Evolutionary conservation across 2,329 filamentous ascomycete species (phyloP), one percentile per base, ranked within the genome.

Genomic region (Fusarium incarnatum): DNA sequence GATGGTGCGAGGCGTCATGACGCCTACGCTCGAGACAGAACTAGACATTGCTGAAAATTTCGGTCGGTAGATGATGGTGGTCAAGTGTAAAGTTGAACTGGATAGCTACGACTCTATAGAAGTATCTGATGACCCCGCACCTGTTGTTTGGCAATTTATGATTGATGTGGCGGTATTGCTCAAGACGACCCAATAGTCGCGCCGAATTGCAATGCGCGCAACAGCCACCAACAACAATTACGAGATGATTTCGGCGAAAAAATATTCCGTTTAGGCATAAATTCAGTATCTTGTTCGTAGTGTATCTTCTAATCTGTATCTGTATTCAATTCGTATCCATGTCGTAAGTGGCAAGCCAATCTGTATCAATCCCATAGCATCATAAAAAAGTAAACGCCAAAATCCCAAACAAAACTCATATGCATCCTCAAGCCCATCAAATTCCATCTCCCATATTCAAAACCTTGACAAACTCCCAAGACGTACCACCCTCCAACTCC

Each of bases 401-500:
- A 4, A 0, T 37, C 34, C 34, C 28, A 40, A 40, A 8, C 6
- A 40, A 40, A 52, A 16, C 10, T 22, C 30, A 4, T 41, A 5
- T 5, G 3, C 16, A 16, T 45, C 10, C 7, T 13, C 16, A 44
- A 42, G 2, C 9, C 6, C 6, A 23, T 55, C 10, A 53, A 10
- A 18, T 30, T 16, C 52, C 41, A 1, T 55, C 52, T 4, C 25
- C 40, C 52, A 27, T 53, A 5, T 28, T 34, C 15, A 30, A 18
- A 44, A 58, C 20, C 22, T 58, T 53, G 8, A 58, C 47, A 22
- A 58, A 58, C 10, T 58, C 56, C 56, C 56, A 58, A 7, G 20
- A 42, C 22, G 56, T 58, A 16, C 56, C 56, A 6, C 8, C n/a
- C 12, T 58, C 56, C 37, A 15, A 44, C 18, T 58, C 56, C 0